Conservation (phyloP, 345 rosid genomes). For the Salix caprea region DNA sequence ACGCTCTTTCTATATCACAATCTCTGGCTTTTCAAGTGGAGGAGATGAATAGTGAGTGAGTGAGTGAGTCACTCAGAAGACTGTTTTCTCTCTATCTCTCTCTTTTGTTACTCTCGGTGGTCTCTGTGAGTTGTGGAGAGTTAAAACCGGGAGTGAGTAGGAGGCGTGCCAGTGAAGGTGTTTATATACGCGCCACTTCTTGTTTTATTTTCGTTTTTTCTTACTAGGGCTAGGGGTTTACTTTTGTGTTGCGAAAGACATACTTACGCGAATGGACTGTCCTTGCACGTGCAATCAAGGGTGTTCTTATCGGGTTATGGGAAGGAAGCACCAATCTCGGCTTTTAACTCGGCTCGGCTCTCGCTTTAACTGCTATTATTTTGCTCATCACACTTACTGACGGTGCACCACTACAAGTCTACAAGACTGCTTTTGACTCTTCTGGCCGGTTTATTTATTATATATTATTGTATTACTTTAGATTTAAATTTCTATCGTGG, state of each 20-base stretch:
- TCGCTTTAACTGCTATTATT: not conserved
- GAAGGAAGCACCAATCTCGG: conserved; percentile 49
- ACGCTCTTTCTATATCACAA: not conserved
- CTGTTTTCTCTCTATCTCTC: not conserved
- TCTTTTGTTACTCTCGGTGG: conserved; percentile 6
- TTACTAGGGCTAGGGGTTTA: not conserved
- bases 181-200: conserved; percentile 16
- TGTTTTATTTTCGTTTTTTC: not conserved
- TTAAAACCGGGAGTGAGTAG: conserved; percentile 15
- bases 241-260: conserved; percentile 3
- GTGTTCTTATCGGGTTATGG: conserved; percentile 37
- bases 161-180: not conserved
- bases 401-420: not conserved
- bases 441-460: not conserved
- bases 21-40: conserved; percentile 1
- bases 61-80: not conserved
- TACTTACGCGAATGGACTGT: conserved; percentile 32
- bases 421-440: not conserved
- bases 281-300: conserved; percentile 55
- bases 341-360: conserved; percentile 53
- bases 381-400: not conserved
- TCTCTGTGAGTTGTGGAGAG: conserved; percentile 13
- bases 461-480: not conserved
- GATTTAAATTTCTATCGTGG: too few relatives aligned
- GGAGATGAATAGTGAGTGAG: conserved; percentile 1